These are phyloP conservation scores for Ramalina peruviana DNA, from an alignment of 495 filamentous ascomycete genomes.

Conservation along the genomic window DNA sequence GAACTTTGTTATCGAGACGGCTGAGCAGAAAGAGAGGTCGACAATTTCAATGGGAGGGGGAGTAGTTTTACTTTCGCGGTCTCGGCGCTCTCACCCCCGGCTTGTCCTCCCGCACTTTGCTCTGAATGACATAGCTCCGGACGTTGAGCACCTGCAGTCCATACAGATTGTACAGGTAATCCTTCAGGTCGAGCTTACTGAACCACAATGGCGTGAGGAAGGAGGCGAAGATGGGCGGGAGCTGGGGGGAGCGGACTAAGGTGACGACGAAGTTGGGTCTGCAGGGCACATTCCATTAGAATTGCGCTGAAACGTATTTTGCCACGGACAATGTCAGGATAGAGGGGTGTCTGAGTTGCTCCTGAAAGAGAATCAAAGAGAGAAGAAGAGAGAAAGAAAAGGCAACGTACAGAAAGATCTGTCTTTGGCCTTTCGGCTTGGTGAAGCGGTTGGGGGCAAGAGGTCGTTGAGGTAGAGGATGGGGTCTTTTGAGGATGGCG, in stretches of 20 bases:
- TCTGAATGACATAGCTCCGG: slow-evolving; percentile 54
- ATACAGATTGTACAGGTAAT: slow-evolving; percentile 67
- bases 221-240: slow-evolving; percentile 52
- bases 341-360: not conserved
- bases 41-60: not conserved
- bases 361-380: too few relatives aligned
- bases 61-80: slow-evolving; percentile 6
- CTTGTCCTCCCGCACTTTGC: slow-evolving; percentile 29
- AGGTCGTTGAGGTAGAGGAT: slow-evolving; percentile 12
- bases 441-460: slow-evolving; percentile 11
- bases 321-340: not conserved
- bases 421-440: slow-evolving; percentile 12
- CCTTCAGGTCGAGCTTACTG: slow-evolving; percentile 68
- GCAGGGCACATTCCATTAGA: not conserved
- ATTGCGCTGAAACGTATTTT: not conserved
- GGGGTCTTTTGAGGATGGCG: not conserved
- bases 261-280: slow-evolving; percentile 59
- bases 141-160: slow-evolving; percentile 41
- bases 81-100: slow-evolving; percentile 14
- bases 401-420: slow-evolving; percentile 13
- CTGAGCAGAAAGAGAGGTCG: not conserved
- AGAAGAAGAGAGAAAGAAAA: too few relatives aligned
- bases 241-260: slow-evolving; percentile 45
- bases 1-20: not conserved
- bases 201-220: slow-evolving; percentile 62